Conservation (phyloP, 2,329 filamentous ascomycete genomes). For the Fusarium decemcellulare region DNA sequence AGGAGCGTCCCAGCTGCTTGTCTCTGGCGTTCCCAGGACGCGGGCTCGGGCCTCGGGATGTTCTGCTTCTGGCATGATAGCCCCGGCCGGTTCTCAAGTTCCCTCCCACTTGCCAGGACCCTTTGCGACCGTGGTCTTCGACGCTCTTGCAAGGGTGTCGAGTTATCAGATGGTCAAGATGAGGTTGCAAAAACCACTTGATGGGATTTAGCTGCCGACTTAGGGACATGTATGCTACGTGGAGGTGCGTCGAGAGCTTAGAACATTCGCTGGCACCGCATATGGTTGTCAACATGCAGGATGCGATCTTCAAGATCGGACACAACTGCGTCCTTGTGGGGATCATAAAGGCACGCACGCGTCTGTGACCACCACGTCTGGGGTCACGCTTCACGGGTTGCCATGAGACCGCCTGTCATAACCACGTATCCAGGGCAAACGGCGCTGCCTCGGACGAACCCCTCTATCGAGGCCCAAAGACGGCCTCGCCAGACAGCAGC, state of each 20-base stretch:
- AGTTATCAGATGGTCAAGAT: conserved; percentile 22
- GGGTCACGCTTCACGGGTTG: conserved; percentile 13
- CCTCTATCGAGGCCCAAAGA: conserved; percentile 13
- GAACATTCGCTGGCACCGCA: conserved; percentile 4
- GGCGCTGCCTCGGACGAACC: conserved; percentile 38
- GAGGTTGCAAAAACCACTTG: neutral
- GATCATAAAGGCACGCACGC: conserved; percentile 12
- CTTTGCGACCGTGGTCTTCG: conserved; percentile 33
- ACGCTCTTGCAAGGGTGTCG: conserved; percentile 20
- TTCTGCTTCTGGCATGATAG: conserved; percentile 47
- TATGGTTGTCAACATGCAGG: conserved; percentile 13
- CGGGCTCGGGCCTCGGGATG: conserved; percentile 50
- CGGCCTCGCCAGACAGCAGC: conserved; percentile 12
- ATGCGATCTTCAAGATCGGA: conserved; percentile 28
- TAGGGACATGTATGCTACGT: neutral
- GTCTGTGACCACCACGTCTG: conserved; percentile 21
- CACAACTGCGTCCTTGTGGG: conserved; percentile 20
- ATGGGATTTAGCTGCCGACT: neutral
- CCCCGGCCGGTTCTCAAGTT: conserved; percentile 35
- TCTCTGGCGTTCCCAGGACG: conserved; percentile 47
- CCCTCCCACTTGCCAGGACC: conserved; percentile 27
- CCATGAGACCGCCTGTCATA: conserved; percentile 26
- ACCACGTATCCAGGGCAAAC: conserved; percentile 10
- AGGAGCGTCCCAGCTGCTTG: conserved; percentile 45
- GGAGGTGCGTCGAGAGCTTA: neutral